phyloP scores from a whole-genome alignment of 352 stramenopile genomes.

The Globisporangium acanthophoron region DNA sequence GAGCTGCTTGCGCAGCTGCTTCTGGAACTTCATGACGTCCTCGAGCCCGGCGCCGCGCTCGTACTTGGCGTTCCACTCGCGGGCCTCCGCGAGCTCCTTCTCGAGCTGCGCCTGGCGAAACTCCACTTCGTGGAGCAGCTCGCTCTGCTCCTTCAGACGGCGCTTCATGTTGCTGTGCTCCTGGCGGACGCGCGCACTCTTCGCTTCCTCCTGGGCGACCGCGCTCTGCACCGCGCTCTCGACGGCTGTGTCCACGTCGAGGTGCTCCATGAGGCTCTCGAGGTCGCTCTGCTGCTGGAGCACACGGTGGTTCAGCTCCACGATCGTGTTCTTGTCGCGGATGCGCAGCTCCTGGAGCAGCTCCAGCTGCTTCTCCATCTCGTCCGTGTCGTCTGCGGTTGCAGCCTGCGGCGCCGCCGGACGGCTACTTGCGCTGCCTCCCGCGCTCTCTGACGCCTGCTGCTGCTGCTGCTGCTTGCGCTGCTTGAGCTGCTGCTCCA shows the following conservation, averaged over 20 bases:
- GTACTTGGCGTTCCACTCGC: slow-evolving; percentile 67
- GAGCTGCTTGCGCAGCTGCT: slow-evolving; percentile 61
- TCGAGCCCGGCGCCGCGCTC: slow-evolving; percentile 58
- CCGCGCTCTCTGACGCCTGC: slow-evolving; percentile 5
- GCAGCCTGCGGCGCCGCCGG: background rate
- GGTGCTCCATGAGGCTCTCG: slow-evolving; percentile 46
- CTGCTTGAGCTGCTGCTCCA: slow-evolving; percentile 9
- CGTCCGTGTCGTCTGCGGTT: slow-evolving; percentile 17
- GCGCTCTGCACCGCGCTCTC: slow-evolving; percentile 30
- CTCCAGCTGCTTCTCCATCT: slow-evolving; percentile 53
- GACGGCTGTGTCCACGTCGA: slow-evolving; percentile 27
- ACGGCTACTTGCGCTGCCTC: no score
- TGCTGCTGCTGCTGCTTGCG: slow-evolving; percentile 33
- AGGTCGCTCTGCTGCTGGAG: slow-evolving; percentile 55
- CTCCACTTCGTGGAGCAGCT: slow-evolving; percentile 49
- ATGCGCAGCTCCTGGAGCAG: slow-evolving; percentile 65
- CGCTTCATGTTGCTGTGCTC: slow-evolving; percentile 38
- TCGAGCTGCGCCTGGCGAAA: slow-evolving; percentile 49
- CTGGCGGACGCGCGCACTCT: slow-evolving; percentile 19
- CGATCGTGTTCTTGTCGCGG: slow-evolving; percentile 50
- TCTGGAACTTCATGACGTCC: slow-evolving; percentile 70
- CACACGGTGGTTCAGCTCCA: slow-evolving; percentile 50
- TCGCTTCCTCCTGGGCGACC: slow-evolving; percentile 25
- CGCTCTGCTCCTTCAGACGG: slow-evolving; percentile 43
- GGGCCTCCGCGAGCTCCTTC: slow-evolving; percentile 44